phyloP scores from a whole-genome alignment of 352 stramenopile species.

The Pythium brassicae region DNA sequence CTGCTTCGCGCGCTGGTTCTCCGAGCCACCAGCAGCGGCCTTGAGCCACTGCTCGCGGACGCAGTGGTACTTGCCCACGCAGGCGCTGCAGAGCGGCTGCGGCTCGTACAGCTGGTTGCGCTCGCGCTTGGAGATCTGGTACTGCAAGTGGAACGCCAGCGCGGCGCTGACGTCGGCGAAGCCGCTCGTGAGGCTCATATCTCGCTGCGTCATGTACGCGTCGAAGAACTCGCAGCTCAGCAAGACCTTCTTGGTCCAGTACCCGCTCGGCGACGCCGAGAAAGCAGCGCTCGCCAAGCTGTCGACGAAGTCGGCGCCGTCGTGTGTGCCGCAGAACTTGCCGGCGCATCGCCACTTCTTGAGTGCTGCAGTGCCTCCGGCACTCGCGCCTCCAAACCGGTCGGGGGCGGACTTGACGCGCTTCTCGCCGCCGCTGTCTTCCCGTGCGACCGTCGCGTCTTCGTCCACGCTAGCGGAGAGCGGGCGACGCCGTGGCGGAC shows the following conservation, averaged over 20 bases:
- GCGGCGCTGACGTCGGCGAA: slow-evolving; percentile 30
- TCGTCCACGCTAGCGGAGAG: slow-evolving; percentile 1
- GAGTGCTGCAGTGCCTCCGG: slow-evolving; percentile 3
- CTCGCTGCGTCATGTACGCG: slow-evolving; percentile 26
- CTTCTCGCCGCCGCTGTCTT: not conserved
- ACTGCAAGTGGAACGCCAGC: slow-evolving; percentile 53
- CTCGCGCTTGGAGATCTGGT: slow-evolving; percentile 47
- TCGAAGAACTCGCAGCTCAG: slow-evolving; percentile 68
- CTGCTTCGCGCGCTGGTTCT: not conserved
- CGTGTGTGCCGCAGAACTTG: slow-evolving; percentile 19
- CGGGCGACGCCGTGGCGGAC: slow-evolving; percentile 6
- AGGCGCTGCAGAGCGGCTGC: slow-evolving; percentile 42
- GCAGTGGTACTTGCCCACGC: slow-evolving; percentile 39
- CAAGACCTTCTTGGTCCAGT: slow-evolving; percentile 61
- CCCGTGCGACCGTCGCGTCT: not conserved
- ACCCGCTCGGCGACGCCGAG: slow-evolving; percentile 25
- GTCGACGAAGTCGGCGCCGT: not conserved
- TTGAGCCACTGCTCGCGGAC: slow-evolving; percentile 38
- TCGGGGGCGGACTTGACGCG: slow-evolving; percentile 46
- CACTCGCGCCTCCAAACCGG: slow-evolving; percentile 21
- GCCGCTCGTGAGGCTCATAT: slow-evolving; percentile 43
- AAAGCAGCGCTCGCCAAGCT: slow-evolving; percentile 10
- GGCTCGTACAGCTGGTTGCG: slow-evolving; percentile 51
- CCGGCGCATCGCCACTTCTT: slow-evolving; percentile 54
- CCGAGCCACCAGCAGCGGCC: slow-evolving; percentile 3